phyloP scores from a whole-genome alignment of 2,329 filamentous ascomycete genomes.

The Aspergillus texensis region DNA sequence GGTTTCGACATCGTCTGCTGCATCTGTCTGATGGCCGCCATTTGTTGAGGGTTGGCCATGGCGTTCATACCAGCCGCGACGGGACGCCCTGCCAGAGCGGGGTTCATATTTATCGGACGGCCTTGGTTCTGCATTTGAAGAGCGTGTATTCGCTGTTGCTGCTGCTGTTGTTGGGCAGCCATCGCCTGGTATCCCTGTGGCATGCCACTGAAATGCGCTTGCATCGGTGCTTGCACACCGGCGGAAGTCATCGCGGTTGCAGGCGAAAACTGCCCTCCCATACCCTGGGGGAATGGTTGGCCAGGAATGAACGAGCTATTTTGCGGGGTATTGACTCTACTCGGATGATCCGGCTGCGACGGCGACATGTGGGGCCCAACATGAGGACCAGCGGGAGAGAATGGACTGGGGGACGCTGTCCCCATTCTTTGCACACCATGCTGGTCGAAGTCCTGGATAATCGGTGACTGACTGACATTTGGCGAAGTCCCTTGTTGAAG shows the following conservation, averaged over 20 bases:
- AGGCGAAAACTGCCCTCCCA: slow-evolving; percentile 47
- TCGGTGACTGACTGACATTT: slow-evolving; percentile 89
- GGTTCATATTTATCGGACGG: slow-evolving; percentile 58
- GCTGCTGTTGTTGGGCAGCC: slow-evolving; percentile 67
- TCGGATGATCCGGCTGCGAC: slow-evolving; percentile 72
- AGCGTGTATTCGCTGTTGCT: slow-evolving; percentile 72
- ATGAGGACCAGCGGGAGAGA: slow-evolving; percentile 75
- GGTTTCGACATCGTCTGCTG: slow-evolving; percentile 47
- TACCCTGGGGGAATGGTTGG: slow-evolving; percentile 42
- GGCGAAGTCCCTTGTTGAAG: slow-evolving; percentile 77
- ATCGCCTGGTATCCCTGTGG: slow-evolving; percentile 59
- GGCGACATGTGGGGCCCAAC: slow-evolving; percentile 75
- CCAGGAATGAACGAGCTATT: slow-evolving; percentile 68
- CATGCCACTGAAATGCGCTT: slow-evolving; percentile 54
- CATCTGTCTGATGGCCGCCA: slow-evolving; percentile 53
- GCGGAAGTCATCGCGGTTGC: slow-evolving; percentile 43
- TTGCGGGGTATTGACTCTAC: slow-evolving; percentile 69
- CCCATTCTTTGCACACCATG: slow-evolving; percentile 78
- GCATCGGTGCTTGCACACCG: slow-evolving; percentile 45
- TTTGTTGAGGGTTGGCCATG: slow-evolving; percentile 44
- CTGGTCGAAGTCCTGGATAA: slow-evolving; percentile 72
- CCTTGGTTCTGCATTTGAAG: slow-evolving; percentile 81
- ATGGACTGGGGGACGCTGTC: slow-evolving; percentile 89
- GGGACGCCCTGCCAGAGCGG: slow-evolving; percentile 38
- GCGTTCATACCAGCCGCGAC: slow-evolving; percentile 39